Conservation (phyloP, 768 basidiomycete species). For the Lenzites betulinus region DNA sequence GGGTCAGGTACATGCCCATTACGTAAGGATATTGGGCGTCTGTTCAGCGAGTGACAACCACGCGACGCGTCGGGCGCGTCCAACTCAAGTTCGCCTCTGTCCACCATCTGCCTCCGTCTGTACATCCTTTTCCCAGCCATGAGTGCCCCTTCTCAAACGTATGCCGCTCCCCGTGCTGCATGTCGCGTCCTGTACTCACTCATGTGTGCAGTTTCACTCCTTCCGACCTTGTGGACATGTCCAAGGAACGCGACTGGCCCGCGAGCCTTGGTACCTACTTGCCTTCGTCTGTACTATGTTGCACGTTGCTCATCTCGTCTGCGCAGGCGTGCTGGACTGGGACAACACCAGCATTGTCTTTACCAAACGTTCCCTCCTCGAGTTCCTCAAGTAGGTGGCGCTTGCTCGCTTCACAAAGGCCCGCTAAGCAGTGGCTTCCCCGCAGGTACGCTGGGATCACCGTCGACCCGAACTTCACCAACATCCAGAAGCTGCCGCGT, state of each 20-base stretch:
- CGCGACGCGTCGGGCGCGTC: conserved; percentile 1
- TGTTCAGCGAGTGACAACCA: background rate
- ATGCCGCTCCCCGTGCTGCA: background rate
- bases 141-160: conserved; percentile 33
- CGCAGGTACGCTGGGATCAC: conserved; percentile 71
- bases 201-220: conserved; percentile 54
- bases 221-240: conserved; percentile 53
- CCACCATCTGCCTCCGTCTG: background rate
- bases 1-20: background rate
- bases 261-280: conserved; percentile 52
- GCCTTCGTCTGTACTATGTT: conserved; percentile 30
- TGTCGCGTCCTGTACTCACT: background rate
- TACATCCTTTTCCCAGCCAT: background rate
- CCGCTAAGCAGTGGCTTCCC: conserved; percentile 15
- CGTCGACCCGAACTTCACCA: conserved; percentile 73
- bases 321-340: conserved; percentile 78
- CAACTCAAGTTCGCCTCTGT: background rate
- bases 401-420: conserved; percentile 4
- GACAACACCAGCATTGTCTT: conserved; percentile 75
- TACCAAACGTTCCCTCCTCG: conserved; percentile 73
- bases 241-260: conserved; percentile 76
- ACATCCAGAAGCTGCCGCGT: conserved; percentile 79
- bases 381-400: conserved; percentile 68
- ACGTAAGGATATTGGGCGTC: background rate
- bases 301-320: background rate